Evolutionary conservation across 2,329 filamentous ascomycete genomes (phyloP), one percentile per base, ranked within the genome.

Genomic region (Colletotrichum kahawae): DNA sequence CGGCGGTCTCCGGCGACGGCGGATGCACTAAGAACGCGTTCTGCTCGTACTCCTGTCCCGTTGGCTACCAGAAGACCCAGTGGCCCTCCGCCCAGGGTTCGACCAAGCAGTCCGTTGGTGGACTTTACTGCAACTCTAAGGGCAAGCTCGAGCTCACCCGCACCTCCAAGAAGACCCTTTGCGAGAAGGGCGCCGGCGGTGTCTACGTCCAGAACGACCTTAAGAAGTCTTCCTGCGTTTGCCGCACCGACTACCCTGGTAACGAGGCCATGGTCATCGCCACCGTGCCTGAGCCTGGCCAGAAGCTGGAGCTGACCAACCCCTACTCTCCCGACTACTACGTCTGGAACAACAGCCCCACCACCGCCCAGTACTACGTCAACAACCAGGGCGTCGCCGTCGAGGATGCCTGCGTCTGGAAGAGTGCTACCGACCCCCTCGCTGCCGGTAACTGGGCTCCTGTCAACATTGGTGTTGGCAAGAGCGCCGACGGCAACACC

Each of bases 211-310:
- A 93, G 84, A 99, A 98, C 89, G 92, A 93, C 70, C 89, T 98
- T 38, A 81, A 84, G 65, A 82, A 90, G 48, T 86, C 90, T 57
- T 93, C 95, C 33, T 90, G 93, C 59, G 90, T 98, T 79, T 99
- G 97, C 92, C 95, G 95, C 84, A 98, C 97, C 78, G 95, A 98
- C 84, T 99, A 99, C 86, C 97, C 97, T 77, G 96, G 95, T 82
- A 95, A 92, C 74, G 97, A 99, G 88, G 89, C 89, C 80, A 96
- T 98, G 92, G 95, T 94, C 70, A 90, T 98, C 74, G 95, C 96
- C 60, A 87, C 96, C 62, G 85, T 91, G 73, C 89, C 93, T 57
- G 78, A 84, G 7, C 85, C 94, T 67, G 94, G 94, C 74, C 80
- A 85, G 64, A 89, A 86, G 31, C 86, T 91, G 76, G 85, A 88